Conservation (phyloP, 73 alveolate species). For the Tetrahymena thermophila region DNA sequence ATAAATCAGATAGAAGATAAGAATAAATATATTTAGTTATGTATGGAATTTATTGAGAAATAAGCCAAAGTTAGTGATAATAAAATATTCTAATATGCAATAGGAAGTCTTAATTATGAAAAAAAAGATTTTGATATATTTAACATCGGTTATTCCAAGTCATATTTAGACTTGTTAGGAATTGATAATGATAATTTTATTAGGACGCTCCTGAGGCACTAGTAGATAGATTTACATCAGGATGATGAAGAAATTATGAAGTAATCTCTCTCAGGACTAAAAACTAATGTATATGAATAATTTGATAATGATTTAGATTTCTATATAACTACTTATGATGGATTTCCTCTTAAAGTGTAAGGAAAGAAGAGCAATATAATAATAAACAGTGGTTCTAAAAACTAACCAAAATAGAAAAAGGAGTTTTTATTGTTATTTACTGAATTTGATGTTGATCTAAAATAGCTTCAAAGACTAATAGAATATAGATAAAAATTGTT, state of each 20-base stretch:
- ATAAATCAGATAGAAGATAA: neutral
- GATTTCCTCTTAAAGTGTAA: neutral
- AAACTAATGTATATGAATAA: neutral
- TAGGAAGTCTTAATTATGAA: neutral
- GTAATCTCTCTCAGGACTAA: neutral
- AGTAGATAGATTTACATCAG: neutral
- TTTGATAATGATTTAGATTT: neutral
- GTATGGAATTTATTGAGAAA: neutral
- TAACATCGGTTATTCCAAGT: neutral
- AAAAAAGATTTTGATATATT: neutral
- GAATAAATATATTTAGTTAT: too few species aligned
- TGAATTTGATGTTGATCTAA: neutral
- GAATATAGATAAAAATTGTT: neutral
- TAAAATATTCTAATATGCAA: neutral
- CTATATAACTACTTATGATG: neutral
- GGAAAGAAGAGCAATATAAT: neutral
- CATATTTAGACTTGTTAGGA: neutral
- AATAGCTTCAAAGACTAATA: neutral
- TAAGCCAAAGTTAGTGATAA: too few species aligned
- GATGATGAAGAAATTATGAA: neutral
- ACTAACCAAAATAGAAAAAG: too few species aligned
- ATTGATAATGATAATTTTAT: neutral
- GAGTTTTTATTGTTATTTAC: neutral
- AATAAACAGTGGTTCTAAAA: too few species aligned
- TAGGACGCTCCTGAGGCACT: neutral